These are phyloP conservation scores for Dinochytrium kinnereticum DNA, from an alignment of 371 early-diverging fungal genomes.

Conservation along the genomic window DNA sequence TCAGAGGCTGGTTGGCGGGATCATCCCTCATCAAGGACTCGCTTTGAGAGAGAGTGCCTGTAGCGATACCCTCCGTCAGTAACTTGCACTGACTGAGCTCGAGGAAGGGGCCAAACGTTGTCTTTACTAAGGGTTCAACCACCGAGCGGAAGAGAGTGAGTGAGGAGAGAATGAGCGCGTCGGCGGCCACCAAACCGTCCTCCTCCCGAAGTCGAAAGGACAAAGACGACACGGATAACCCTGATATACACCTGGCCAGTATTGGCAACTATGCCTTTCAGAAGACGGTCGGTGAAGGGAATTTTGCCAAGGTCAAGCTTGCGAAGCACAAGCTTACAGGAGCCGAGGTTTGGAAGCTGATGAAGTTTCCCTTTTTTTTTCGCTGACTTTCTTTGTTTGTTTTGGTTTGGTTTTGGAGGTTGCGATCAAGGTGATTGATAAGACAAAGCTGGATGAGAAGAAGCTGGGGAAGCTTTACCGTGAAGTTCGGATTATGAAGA, in stretches of 20 bases:
- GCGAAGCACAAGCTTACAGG: slow-evolving; percentile 88
- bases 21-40: too few relatives aligned
- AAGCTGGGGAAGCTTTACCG: slow-evolving; percentile 62
- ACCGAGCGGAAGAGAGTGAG: too few relatives aligned
- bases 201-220: slow-evolving; percentile 40
- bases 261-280: slow-evolving; percentile 94
- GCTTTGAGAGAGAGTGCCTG: too few relatives aligned
- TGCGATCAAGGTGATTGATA: slow-evolving; percentile 65
- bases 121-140: too few relatives aligned
- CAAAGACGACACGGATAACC: slow-evolving; percentile 60
- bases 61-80: too few relatives aligned
- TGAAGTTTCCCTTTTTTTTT: too few relatives aligned
- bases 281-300: slow-evolving; percentile 98
- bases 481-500: slow-evolving; percentile 74
- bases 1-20: too few relatives aligned
- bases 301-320: slow-evolving; percentile 97
- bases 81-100: too few relatives aligned
- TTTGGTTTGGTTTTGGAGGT: too few relatives aligned
- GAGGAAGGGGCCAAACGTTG: too few relatives aligned
- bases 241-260: slow-evolving; percentile 57
- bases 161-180: not conserved
- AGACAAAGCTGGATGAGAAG: slow-evolving; percentile 55
- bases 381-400: too few relatives aligned
- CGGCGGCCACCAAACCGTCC: slow-evolving; percentile 6
- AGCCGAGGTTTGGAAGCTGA: slow-evolving; percentile 95